phyloP scores from a whole-genome alignment of 768 basidiomycete genomes.

The Kwoniella sp. region DNA sequence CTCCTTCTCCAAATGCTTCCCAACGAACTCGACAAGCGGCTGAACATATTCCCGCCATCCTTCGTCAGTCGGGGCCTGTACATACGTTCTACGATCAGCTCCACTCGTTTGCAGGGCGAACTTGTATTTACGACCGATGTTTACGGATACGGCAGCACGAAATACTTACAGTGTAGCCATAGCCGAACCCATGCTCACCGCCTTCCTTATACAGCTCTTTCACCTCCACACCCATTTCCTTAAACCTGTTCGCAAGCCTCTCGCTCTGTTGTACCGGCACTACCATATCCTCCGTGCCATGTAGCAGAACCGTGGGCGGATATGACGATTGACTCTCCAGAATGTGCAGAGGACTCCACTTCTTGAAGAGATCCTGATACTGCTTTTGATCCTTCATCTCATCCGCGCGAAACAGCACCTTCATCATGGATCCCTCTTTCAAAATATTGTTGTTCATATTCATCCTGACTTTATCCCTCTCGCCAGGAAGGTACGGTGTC shows the following conservation, averaged over 20 bases:
- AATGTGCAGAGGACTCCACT: constrained; percentile 8
- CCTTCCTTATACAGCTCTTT: constrained; percentile 3
- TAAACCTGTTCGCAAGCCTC: constrained; percentile 7
- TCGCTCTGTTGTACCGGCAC: constrained; percentile 25
- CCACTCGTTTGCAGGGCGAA: background rate
- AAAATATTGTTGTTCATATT: constrained; percentile 13
- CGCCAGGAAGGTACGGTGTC: background rate
- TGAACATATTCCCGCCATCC: constrained; percentile 30
- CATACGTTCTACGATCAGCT: background rate
- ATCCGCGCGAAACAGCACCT: constrained; percentile 12
- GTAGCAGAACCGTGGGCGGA: constrained; percentile 23
- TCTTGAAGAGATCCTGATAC: constrained; percentile 1
- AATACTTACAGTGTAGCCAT: constrained; percentile 16
- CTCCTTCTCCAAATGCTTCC: constrained; percentile 2
- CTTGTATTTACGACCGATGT: too few species aligned
- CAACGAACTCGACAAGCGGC: constrained; percentile 26
- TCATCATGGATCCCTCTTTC: background rate
- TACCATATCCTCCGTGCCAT: constrained; percentile 18
- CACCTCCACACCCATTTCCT: constrained; percentile 6
- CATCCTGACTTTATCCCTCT: constrained; percentile 14
- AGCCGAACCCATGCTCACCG: constrained; percentile 23
- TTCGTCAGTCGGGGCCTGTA: constrained; percentile 17
- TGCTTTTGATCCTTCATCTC: background rate
- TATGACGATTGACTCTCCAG: constrained; percentile 14
- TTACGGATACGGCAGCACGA: too few species aligned